Conservation (phyloP, 2,329 filamentous ascomycete genomes). For the Talaromyces amestolkiae region DNA sequence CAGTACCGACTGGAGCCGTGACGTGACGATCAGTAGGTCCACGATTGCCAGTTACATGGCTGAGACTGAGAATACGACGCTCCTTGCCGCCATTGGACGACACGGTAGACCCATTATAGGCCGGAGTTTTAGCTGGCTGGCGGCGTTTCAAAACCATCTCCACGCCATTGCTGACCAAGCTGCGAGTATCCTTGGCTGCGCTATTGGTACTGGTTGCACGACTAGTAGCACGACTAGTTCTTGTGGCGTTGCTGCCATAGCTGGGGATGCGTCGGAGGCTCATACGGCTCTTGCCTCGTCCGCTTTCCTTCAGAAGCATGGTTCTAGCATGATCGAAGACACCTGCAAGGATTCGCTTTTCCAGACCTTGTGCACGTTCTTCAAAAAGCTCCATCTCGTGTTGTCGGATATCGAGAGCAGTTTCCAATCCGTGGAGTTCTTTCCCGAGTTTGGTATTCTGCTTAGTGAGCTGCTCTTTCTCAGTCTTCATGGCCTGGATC, state of each 20-base stretch:
- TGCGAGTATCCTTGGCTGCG: slow-evolving; percentile 36
- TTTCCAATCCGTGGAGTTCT: slow-evolving; percentile 88
- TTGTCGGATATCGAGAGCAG: slow-evolving; percentile 79
- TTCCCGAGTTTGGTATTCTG: slow-evolving; percentile 78
- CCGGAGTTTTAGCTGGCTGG: slow-evolving; percentile 43
- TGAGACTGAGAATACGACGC: slow-evolving; percentile 84
- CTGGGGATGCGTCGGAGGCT: slow-evolving; percentile 53
- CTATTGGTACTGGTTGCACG: slow-evolving; percentile 34
- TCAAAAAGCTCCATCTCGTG: slow-evolving; percentile 94
- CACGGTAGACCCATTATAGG: slow-evolving; percentile 42
- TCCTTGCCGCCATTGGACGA: slow-evolving; percentile 53
- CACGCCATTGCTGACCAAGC: slow-evolving; percentile 42
- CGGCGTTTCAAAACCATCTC: slow-evolving; percentile 53
- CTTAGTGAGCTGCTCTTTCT: slow-evolving; percentile 66
- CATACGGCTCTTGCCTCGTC: slow-evolving; percentile 52
- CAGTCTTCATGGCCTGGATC: slow-evolving; percentile 47
- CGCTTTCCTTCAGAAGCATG: slow-evolving; percentile 71
- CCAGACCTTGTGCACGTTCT: slow-evolving; percentile 77
- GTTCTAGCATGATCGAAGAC: slow-evolving; percentile 90
- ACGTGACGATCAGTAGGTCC: slow-evolving; percentile 33
- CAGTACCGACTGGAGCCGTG: slow-evolving; percentile 30
- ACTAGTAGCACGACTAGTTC: slow-evolving; percentile 32
- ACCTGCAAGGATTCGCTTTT: slow-evolving; percentile 89
- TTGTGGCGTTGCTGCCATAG: slow-evolving; percentile 41
- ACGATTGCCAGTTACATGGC: slow-evolving; percentile 78